These are phyloP conservation scores for Acer campestre DNA, from an alignment of 345 rosid genomes.

Conservation along the genomic window DNA sequence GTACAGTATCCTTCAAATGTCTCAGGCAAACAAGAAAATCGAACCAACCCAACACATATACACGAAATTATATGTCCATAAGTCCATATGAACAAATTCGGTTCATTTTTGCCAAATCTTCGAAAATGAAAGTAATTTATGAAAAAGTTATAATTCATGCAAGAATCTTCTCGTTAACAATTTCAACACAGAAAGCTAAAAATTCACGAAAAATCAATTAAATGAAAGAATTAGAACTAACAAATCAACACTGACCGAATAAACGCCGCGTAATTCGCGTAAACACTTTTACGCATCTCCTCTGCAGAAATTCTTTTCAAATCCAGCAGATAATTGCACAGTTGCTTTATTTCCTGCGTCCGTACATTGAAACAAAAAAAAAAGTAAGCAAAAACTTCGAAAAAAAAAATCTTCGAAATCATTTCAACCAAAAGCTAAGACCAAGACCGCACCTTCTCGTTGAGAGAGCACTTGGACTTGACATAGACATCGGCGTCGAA, in stretches of 20 bases:
- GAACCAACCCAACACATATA: background rate
- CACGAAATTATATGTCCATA: background rate
- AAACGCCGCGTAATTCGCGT: slow-evolving; percentile 96
- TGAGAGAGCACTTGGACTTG: slow-evolving; percentile 93
- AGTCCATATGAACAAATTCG: background rate
- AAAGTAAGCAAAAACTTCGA: background rate
- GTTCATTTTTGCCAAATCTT: background rate
- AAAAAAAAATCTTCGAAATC: background rate
- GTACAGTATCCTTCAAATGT: no score
- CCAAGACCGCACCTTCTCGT: slow-evolving; percentile 68
- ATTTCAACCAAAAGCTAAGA: background rate
- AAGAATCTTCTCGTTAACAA: background rate
- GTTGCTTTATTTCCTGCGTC: slow-evolving; percentile 81
- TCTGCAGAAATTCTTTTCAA: slow-evolving; percentile 98
- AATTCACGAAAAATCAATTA: background rate
- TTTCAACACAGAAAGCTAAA: background rate
- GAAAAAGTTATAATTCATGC: background rate
- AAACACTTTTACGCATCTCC: slow-evolving; percentile 97
- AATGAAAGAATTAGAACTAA: background rate
- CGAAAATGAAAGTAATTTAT: background rate
- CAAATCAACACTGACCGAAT: slow-evolving; percentile 58
- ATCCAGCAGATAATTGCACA: slow-evolving; percentile 82
- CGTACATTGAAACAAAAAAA: background rate
- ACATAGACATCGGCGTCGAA: slow-evolving; percentile 92
- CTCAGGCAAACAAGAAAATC: background rate